phyloP scores from a whole-genome alignment of 1,284 basidiomycete genomes.

The Heterobasidion irregulare region DNA sequence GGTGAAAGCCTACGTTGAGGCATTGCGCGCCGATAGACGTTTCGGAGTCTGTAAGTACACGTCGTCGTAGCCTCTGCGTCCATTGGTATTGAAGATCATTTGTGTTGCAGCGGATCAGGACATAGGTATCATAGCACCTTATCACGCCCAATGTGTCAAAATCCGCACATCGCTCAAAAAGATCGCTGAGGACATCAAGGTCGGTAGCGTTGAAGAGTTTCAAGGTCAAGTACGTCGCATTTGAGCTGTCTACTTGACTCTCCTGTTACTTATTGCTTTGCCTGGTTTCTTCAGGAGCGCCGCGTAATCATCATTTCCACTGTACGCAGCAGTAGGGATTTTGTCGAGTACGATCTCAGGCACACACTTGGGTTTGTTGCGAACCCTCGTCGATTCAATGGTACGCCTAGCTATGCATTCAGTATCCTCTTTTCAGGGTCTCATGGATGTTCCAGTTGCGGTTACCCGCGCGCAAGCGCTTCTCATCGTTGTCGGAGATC shows the following conservation, averaged over 20 bases:
- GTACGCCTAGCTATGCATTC: conserved; percentile 19
- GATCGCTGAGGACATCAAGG: conserved; percentile 34
- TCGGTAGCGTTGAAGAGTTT: conserved; percentile 59
- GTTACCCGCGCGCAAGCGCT: conserved; percentile 50
- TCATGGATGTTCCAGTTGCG: conserved; percentile 29
- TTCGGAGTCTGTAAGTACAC: conserved; percentile 29
- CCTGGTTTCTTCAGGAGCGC: conserved; percentile 36
- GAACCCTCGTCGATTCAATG: conserved; percentile 54
- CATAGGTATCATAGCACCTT: conserved; percentile 57
- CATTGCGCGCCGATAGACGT: conserved; percentile 21
- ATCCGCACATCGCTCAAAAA: conserved; percentile 24
- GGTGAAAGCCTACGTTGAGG: conserved; percentile 41
- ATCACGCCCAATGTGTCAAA: conserved; percentile 50
- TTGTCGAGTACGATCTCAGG: conserved; percentile 46
- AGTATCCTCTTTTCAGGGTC: too few species aligned
- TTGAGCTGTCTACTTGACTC: too few species aligned
- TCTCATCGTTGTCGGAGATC: conserved; percentile 47
- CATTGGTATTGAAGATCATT: neutral
- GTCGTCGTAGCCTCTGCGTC: neutral
- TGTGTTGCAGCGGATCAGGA: conserved; percentile 27
- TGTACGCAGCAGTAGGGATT: conserved; percentile 50
- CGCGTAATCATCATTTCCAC: conserved; percentile 60
- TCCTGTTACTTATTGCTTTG: too few species aligned
- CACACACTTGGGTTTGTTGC: conserved; percentile 59
- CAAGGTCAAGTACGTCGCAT: conserved; percentile 43